A percentile compares a stretch with the other conserved stretches of the same genome.
Evolutionary conservation across 1,284 basidiomycete genomes (phyloP).

Genomic region (Rhodotorula sp.): DNA sequence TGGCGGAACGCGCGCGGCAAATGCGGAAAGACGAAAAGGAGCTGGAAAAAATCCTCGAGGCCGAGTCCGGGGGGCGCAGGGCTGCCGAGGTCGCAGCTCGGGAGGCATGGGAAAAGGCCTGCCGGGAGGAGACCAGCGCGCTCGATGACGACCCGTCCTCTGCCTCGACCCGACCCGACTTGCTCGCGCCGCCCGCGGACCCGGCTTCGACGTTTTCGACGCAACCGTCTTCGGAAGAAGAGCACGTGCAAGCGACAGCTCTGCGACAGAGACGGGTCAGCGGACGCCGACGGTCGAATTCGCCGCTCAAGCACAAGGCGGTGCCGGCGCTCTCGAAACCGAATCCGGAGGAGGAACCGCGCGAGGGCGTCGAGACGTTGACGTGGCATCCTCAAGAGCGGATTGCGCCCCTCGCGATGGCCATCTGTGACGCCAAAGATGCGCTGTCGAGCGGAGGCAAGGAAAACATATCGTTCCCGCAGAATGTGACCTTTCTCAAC

Average conservation of each 20-base stretch:
- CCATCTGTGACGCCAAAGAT: conserved; percentile 71
- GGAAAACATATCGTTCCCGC: conserved; percentile 68
- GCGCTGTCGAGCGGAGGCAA: conserved; percentile 71
- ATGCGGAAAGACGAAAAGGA: conserved; percentile 53
- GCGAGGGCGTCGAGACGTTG: conserved; percentile 50
- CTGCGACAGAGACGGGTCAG: background rate
- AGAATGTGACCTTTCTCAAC: conserved; percentile 78
- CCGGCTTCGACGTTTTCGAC: background rate
- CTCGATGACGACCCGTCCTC: background rate
- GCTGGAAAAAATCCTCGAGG: conserved; percentile 56
- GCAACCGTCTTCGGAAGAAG: conserved; percentile 29
- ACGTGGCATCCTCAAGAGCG: conserved; percentile 67
- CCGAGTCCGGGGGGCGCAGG: conserved; percentile 61
- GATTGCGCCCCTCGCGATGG: conserved; percentile 69
- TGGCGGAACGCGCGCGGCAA: conserved; percentile 50
- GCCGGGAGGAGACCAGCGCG: background rate
- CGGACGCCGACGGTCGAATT: background rate
- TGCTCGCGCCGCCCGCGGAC: background rate
- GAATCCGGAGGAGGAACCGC: conserved; percentile 3
- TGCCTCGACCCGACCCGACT: background rate
- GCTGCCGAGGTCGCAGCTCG: conserved; percentile 48
- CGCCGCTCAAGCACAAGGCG: background rate
- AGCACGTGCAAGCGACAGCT: background rate
- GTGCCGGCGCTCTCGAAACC: background rate
- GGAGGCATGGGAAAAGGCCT: conserved; percentile 21